Conservation (phyloP, 2,329 filamentous ascomycete genomes). For the Colletotrichum spaethianum region DNA sequence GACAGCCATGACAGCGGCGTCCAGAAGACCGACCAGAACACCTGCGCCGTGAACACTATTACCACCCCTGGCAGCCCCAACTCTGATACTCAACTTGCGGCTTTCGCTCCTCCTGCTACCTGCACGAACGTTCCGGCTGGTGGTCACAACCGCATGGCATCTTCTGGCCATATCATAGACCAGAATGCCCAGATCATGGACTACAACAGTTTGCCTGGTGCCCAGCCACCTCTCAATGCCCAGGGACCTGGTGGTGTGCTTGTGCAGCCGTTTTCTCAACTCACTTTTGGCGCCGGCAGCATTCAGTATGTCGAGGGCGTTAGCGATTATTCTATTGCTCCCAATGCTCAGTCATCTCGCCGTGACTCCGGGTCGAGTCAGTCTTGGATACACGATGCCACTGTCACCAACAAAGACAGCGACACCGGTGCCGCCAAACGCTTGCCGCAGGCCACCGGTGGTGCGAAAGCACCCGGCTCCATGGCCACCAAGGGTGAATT, state of each 20-base stretch:
- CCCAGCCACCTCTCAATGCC: background rate
- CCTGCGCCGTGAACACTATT: background rate
- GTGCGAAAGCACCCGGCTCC: background rate
- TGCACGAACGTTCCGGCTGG: background rate
- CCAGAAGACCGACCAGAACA: too few species aligned
- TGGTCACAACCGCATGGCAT: background rate
- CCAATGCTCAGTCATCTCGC: background rate
- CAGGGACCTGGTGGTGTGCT: too few species aligned
- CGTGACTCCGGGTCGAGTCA: background rate
- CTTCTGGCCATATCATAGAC: conserved; percentile 1
- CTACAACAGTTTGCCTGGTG: background rate
- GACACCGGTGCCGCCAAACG: background rate
- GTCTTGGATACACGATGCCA: background rate
- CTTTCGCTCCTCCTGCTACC: background rate
- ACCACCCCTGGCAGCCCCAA: background rate
- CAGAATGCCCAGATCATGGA: background rate
- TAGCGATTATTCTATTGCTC: background rate
- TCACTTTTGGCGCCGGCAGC: background rate
- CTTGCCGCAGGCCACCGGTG: too few species aligned
- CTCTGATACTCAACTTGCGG: fast-evolving
- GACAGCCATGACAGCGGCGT: background rate
- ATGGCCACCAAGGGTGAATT: background rate
- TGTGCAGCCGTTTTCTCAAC: background rate
- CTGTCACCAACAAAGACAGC: background rate
- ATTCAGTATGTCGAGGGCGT: background rate